phyloP scores from a whole-genome alignment of 1,284 basidiomycete genomes.

The Heterobasidion parviporum region DNA sequence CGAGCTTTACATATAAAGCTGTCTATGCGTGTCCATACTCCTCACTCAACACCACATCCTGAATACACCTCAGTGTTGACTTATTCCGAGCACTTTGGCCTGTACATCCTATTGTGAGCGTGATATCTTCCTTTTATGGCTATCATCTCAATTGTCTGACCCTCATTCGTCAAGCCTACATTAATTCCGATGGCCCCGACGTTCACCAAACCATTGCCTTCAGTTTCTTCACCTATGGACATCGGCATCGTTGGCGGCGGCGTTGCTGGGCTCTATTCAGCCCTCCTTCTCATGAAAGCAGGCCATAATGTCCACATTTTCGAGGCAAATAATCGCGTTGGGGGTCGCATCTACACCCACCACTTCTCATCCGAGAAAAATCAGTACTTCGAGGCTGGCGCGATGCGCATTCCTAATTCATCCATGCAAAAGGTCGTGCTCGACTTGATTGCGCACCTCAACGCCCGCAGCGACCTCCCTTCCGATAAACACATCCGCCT shows the following conservation, averaged over 20 bases:
- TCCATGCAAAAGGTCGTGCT: constrained; percentile 11
- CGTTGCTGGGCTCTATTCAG: constrained; percentile 14
- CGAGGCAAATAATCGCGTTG: constrained; percentile 11
- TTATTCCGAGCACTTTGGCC: too few species aligned
- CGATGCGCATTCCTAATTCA: constrained; percentile 17
- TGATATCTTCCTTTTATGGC: not conserved
- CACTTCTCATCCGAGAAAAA: constrained; percentile 12
- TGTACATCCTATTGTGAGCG: too few species aligned
- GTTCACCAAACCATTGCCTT: not conserved
- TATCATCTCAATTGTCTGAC: not conserved
- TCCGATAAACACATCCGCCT: constrained; percentile 9
- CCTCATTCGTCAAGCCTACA: not conserved
- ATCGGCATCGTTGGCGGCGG: constrained; percentile 13
- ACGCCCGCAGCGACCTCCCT: constrained; percentile 1
- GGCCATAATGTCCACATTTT: constrained; percentile 12
- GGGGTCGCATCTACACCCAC: constrained; percentile 14
- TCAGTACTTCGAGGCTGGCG: constrained; percentile 17
- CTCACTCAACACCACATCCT: too few species aligned
- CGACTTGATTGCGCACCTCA: constrained; percentile 10
- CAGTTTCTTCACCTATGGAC: not conserved
- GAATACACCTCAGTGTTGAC: too few species aligned
- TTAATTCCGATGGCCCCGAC: not conserved
- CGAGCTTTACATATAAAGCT: too few species aligned
- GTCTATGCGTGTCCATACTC: too few species aligned
- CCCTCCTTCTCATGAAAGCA: constrained; percentile 7